Conservation (phyloP, 768 basidiomycete species). For the Auricularia sp. region DNA sequence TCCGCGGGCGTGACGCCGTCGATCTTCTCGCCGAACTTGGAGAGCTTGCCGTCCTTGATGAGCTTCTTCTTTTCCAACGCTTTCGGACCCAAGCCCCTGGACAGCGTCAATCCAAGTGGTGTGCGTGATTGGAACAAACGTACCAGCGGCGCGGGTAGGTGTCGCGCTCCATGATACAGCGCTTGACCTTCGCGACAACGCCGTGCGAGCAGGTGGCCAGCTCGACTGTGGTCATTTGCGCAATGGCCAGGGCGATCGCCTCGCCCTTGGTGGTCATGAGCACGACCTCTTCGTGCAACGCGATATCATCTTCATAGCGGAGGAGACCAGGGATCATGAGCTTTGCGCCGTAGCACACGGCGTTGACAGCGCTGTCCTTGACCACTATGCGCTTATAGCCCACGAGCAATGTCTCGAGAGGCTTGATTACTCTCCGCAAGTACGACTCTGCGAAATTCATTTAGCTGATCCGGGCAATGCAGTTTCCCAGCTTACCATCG, state of each 20-base stretch:
- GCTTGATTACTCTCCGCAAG: conserved; percentile 87
- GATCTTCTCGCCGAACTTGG: conserved; percentile 87
- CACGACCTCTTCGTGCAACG: conserved; percentile 90
- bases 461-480: conserved; percentile 8
- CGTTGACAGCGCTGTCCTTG: conserved; percentile 98
- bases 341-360: conserved; percentile 98
- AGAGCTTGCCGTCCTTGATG: conserved; percentile 94
- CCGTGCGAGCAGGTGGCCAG: conserved; percentile 97
- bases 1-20: conserved; percentile 79
- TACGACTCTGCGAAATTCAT: conserved; percentile 67
- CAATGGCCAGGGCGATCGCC: conserved; percentile 87
- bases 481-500: conserved; percentile 51
- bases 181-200: conserved; percentile 96
- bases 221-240: conserved; percentile 98
- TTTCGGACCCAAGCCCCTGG: conserved; percentile 79
- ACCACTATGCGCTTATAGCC: conserved; percentile 99
- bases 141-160: conserved; percentile 92
- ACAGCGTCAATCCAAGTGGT: too few relatives aligned
- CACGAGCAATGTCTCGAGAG: conserved; percentile 85
- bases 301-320: conserved; percentile 92
- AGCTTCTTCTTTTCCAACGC: conserved; percentile 97
- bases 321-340: conserved; percentile 98
- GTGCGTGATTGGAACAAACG: too few relatives aligned
- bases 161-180: conserved; percentile 99
- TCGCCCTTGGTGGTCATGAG: conserved; percentile 99